phyloP scores from a whole-genome alignment of 768 basidiomycete genomes.

The Naganishia friedmannii region DNA sequence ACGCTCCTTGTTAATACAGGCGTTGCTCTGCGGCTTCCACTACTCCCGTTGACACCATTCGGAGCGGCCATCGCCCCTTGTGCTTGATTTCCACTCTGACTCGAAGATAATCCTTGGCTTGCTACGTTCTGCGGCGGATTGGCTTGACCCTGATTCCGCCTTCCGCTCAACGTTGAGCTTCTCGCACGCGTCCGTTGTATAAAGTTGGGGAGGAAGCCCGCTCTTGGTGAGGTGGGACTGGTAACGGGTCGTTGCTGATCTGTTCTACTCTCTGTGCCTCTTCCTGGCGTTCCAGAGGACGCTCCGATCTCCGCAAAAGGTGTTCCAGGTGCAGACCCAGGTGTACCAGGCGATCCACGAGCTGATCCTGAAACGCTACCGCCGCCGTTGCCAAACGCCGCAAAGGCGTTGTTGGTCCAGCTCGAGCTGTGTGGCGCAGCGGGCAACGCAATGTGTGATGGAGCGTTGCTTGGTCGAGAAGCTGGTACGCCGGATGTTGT shows the following conservation, averaged over 20 bases:
- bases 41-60: conserved; percentile 12
- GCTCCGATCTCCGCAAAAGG: conserved; percentile 4
- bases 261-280: background rate
- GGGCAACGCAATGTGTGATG: conserved; percentile 8
- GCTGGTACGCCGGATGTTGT: conserved; percentile 7
- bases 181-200: conserved; percentile 44
- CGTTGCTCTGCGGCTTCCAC: background rate
- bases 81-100: conserved; percentile 1
- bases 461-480: conserved; percentile 4
- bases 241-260: conserved; percentile 16
- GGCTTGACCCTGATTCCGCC: conserved; percentile 17
- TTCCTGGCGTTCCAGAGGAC: background rate
- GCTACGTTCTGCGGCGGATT: background rate
- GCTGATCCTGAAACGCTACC: conserved; percentile 2
- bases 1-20: conserved; percentile 16
- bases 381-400: background rate
- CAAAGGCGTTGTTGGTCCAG: conserved; percentile 23
- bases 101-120: conserved; percentile 21
- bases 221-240: conserved; percentile 44
- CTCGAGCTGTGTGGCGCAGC: conserved; percentile 4
- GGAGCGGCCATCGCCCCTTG: background rate
- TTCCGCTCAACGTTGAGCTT: conserved; percentile 41
- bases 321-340: conserved; percentile 10
- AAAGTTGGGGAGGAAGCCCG: conserved; percentile 46
- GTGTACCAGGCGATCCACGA: conserved; percentile 7